Evolutionary conservation across 2,329 filamentous ascomycete species (phyloP).

Genomic region (Stagonosporopsis vannaccii): DNA sequence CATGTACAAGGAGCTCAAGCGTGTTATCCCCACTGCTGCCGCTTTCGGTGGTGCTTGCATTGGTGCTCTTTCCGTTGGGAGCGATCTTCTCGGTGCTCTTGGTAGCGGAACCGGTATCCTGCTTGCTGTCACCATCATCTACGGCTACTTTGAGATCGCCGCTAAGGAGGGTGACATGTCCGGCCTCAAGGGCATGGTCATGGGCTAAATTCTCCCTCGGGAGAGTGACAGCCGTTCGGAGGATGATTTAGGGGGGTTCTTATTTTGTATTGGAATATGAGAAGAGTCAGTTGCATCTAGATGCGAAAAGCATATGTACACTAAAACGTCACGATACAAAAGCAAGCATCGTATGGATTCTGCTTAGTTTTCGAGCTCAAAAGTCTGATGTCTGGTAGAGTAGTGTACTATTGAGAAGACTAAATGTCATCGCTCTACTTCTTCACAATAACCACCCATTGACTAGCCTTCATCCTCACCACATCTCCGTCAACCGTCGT

Average conservation of each 20-base stretch:
- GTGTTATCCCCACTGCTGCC: slow-evolving; percentile 96
- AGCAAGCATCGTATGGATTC: slow-evolving; percentile 11
- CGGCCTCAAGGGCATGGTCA: slow-evolving; percentile 73
- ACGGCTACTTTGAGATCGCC: slow-evolving; percentile 99
- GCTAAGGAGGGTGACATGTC: slow-evolving; percentile 97
- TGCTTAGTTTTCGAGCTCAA: slow-evolving; percentile 14
- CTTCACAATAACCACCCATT: slow-evolving; percentile 39
- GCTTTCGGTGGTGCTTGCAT: slow-evolving; percentile 99
- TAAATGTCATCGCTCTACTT: slow-evolving; percentile 18
- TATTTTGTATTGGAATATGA: slow-evolving; percentile 18
- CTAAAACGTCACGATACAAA: slow-evolving; percentile 21
- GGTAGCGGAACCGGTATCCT: slow-evolving; percentile 98
- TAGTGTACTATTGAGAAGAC: slow-evolving; percentile 20
- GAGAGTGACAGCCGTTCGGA: not conserved
- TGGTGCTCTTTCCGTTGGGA: slow-evolving; percentile 93
- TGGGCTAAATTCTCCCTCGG: slow-evolving; percentile 50
- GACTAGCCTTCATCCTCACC: slow-evolving; percentile 38
- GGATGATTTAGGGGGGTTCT: slow-evolving; percentile 7
- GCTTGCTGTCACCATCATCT: slow-evolving; percentile 99
- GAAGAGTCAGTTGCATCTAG: slow-evolving; percentile 13
- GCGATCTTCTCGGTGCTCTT: slow-evolving; percentile 93
- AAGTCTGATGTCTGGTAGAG: slow-evolving; percentile 21
- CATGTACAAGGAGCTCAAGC: slow-evolving; percentile 99
- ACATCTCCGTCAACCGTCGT: slow-evolving; percentile 33
- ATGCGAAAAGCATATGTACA: slow-evolving; percentile 23